phyloP scores from a whole-genome alignment of 768 basidiomycete genomes.

The Phallus indusiatus region DNA sequence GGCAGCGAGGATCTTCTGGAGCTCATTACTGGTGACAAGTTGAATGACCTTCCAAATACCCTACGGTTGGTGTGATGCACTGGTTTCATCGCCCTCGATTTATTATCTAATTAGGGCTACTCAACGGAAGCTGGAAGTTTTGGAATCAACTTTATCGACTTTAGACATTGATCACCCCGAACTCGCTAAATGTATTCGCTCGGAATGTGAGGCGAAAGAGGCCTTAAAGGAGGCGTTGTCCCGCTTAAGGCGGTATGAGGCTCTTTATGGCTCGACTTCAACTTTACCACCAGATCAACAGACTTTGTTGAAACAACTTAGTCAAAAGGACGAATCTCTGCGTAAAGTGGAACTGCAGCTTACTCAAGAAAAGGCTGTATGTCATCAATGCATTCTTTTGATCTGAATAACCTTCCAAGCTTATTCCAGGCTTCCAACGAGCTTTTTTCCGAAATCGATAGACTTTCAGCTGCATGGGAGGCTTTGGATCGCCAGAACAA shows the following conservation, averaged over 20 bases:
- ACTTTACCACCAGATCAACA: slow-evolving; percentile 40
- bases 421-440: slow-evolving; percentile 56
- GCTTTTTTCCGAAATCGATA: slow-evolving; percentile 78
- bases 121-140: slow-evolving; percentile 37
- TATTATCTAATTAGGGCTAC: slow-evolving; percentile 33
- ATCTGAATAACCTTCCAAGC: not conserved
- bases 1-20: slow-evolving; percentile 63
- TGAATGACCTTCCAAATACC: slow-evolving; percentile 30
- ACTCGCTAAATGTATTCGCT: slow-evolving; percentile 30
- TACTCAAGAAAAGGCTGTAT: slow-evolving; percentile 55
- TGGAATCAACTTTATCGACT: slow-evolving; percentile 40
- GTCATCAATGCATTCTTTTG: slow-evolving; percentile 15
- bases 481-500: slow-evolving; percentile 68
- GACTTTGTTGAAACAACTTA: slow-evolving; percentile 44
- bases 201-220: slow-evolving; percentile 20
- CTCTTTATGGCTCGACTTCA: slow-evolving; percentile 50
- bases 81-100: slow-evolving; percentile 18
- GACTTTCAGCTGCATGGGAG: slow-evolving; percentile 82
- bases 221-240: slow-evolving; percentile 13
- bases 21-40: slow-evolving; percentile 53
- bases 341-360: slow-evolving; percentile 51
- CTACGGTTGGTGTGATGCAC: slow-evolving; percentile 9
- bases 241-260: slow-evolving; percentile 48
- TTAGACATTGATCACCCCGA: slow-evolving; percentile 46
- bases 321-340: slow-evolving; percentile 60